phyloP scores from a whole-genome alignment of 495 filamentous ascomycete genomes.

The Penicillium paradoxum region DNA sequence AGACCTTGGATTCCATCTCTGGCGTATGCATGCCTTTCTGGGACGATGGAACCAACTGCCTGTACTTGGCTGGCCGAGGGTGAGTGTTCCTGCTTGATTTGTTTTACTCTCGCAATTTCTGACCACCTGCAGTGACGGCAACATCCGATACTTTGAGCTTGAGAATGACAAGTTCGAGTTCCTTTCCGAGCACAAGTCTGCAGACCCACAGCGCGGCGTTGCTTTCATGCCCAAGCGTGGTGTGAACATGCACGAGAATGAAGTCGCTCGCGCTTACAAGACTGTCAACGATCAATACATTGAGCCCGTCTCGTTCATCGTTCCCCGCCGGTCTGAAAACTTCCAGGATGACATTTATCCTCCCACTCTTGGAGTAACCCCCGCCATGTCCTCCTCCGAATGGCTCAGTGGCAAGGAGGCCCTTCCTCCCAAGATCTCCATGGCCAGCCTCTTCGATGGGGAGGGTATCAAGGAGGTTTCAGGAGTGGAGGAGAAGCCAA shows the following conservation, averaged over 20 bases:
- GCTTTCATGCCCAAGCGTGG: slow-evolving; percentile 94
- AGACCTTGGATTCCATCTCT: slow-evolving; percentile 84
- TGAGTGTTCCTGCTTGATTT: slow-evolving; percentile 38
- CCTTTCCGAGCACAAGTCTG: slow-evolving; percentile 91
- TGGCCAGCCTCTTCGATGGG: slow-evolving; percentile 87
- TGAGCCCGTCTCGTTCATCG: slow-evolving; percentile 95
- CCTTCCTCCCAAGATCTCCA: slow-evolving; percentile 82
- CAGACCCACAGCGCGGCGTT: slow-evolving; percentile 88
- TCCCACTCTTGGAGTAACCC: slow-evolving; percentile 67
- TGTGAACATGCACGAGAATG: slow-evolving; percentile 93
- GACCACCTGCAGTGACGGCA: slow-evolving; percentile 68
- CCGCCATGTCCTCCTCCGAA: slow-evolving; percentile 72
- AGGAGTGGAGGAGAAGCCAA: slow-evolving; percentile 62
- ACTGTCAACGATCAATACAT: slow-evolving; percentile 91
- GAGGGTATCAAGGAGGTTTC: slow-evolving; percentile 66
- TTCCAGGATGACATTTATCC: slow-evolving; percentile 98
- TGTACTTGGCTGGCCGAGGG: slow-evolving; percentile 96
- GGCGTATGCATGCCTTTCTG: slow-evolving; percentile 99
- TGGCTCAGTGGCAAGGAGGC: slow-evolving; percentile 84
- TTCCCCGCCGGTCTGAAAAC: slow-evolving; percentile 88
- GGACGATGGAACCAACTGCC: slow-evolving; percentile 89
- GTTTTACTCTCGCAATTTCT: slow-evolving; percentile 5
- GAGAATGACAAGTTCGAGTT: slow-evolving; percentile 97
- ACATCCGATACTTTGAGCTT: slow-evolving; percentile 97
- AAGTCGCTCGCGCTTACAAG: slow-evolving; percentile 93